Evolutionary conservation across 2,329 filamentous ascomycete genomes (phyloP), one percentile per base, ranked within the genome.

Genomic region (Fusarium fracticaudum): DNA sequence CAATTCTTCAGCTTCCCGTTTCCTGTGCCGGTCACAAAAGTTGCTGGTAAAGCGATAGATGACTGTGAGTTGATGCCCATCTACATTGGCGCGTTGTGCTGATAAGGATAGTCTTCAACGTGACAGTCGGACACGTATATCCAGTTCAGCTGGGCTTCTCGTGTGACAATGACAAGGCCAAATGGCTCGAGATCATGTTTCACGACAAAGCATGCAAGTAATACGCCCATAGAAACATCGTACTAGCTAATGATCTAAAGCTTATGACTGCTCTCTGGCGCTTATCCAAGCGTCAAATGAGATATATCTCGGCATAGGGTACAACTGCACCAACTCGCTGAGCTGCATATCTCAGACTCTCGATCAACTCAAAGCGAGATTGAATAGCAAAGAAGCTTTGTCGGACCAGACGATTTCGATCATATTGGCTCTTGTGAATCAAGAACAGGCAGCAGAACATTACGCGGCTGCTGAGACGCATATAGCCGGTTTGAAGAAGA

Each of bases 111-210:
- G 66, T 69, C 37, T 69, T 69, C 4, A 69, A 47, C 2, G 9
- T 50, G 6, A 69, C 64, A 2, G 45, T 53, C 14, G 47, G 37
- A 1, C 12, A 63, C 5, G 45, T 69, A 11, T 69, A 69, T 20
- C 66, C 66, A 3, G 20, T 43, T 24, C 66, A 63, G 12, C 13
- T 69, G 7, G 64, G 64, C 6, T 69, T 69, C 17, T 26, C 66
- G 3, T 11, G 50, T 4, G 41, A 69, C 1, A 14, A 55, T 8
- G 51, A 69, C 5, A 69, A 48, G 5, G 20, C 18, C 5, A 60
- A 61, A 17, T 69, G 66, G 66, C 64, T 69, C 3, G 33, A 55
- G 22, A 69, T 69, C 1, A 69, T 69, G 64, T 69, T 69, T 24
- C 24, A 20, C 4, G 51, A 43, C 5, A 47, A 64, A 35, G 14